Evolutionary conservation across 2,329 filamentous ascomycete genomes (phyloP).

Genomic region (Lecanoromycetidae sp.): DNA sequence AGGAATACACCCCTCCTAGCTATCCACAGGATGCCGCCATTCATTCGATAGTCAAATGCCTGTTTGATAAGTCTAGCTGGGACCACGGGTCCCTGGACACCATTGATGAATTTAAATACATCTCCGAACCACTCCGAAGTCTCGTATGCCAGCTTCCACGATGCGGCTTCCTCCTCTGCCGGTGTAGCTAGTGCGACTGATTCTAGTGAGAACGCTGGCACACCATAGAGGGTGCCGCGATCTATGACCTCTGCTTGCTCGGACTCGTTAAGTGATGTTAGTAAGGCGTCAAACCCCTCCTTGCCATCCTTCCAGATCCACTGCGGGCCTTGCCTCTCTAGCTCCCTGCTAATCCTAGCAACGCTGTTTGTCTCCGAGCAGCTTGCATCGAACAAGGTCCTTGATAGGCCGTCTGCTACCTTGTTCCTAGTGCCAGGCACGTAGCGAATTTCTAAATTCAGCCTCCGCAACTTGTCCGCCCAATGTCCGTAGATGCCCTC

Average conservation of each 20-base stretch:
- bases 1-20: neutral
- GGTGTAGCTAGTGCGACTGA: too few species aligned
- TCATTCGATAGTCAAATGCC: neutral
- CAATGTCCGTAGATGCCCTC: conserved; percentile 4
- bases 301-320: conserved; percentile 2
- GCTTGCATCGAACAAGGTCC: neutral
- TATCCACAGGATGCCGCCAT: neutral
- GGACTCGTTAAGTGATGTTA: neutral
- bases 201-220: conserved; percentile 1
- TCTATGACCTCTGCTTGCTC: neutral
- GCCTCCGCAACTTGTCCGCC: neutral
- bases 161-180: neutral
- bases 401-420: neutral
- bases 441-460: conserved; percentile 2
- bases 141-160: neutral
- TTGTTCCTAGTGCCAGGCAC: neutral
- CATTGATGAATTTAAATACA: neutral
- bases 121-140: neutral
- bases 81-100: neutral
- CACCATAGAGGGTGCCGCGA: neutral
- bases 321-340: neutral
- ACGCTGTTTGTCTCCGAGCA: neutral
- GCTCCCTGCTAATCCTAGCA: too few species aligned
- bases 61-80: neutral
- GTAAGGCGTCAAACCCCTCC: neutral